phyloP scores from a whole-genome alignment of 2,329 filamentous ascomycete species.

The Fusarium veterinarium region DNA sequence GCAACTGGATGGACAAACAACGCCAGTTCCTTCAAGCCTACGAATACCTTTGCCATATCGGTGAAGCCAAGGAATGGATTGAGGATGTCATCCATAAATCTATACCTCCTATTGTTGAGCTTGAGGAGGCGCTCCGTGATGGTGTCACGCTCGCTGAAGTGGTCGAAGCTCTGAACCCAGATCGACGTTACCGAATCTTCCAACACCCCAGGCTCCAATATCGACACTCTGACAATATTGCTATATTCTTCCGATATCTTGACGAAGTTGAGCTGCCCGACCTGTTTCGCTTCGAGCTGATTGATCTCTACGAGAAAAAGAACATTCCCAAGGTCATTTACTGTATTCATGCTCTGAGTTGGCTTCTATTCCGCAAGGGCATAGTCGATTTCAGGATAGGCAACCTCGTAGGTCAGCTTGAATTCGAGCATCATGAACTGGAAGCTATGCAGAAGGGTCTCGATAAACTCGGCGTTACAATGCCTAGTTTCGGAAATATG shows the following conservation, averaged over 20 bases:
- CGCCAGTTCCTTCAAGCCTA: conserved; percentile 96
- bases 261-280: conserved; percentile 93
- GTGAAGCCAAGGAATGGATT: conserved; percentile 99
- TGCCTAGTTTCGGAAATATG: conserved; percentile 99
- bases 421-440: conserved; percentile 97
- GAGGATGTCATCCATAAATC: conserved; percentile 86
- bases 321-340: conserved; percentile 99
- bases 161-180: conserved; percentile 87
- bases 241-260: conserved; percentile 93
- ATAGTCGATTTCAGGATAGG: conserved; percentile 96
- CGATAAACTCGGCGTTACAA: conserved; percentile 92
- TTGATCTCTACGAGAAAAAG: conserved; percentile 99
- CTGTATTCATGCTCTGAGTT: conserved; percentile 96
- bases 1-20: conserved; percentile 99
- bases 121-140: conserved; percentile 92
- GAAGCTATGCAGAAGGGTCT: conserved; percentile 97
- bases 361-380: conserved; percentile 95
- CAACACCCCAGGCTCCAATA: conserved; percentile 87
- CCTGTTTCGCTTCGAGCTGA: conserved; percentile 95
- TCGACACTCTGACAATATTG: conserved; percentile 97
- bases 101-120: conserved; percentile 90
- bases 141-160: conserved; percentile 95
- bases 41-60: conserved; percentile 98
- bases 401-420: conserved; percentile 93
- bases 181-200: conserved; percentile 84